These are phyloP conservation scores for Marsdenia floribunda DNA, from an alignment of 257 asterid genomes.

Conservation along the genomic window DNA sequence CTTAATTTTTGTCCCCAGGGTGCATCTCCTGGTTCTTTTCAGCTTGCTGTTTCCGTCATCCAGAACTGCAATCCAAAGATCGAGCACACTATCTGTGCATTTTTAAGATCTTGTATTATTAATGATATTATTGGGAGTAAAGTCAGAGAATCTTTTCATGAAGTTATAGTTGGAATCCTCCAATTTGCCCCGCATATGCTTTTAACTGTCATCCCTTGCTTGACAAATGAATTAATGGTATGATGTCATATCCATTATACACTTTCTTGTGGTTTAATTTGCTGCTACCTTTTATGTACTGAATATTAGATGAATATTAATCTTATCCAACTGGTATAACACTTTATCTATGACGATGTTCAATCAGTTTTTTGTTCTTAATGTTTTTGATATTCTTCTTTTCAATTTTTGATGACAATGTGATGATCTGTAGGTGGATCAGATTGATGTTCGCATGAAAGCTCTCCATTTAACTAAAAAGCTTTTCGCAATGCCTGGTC, in stretches of 20 bases:
- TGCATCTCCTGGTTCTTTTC: slow-evolving; percentile 47
- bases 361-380: slow-evolving; percentile 5
- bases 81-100: slow-evolving; percentile 43
- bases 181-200: slow-evolving; percentile 69
- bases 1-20: slow-evolving; percentile 45
- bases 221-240: slow-evolving; percentile 73
- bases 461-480: slow-evolving; percentile 60
- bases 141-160: slow-evolving; percentile 74
- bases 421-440: slow-evolving; percentile 69
- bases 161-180: slow-evolving; percentile 59
- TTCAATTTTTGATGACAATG: slow-evolving; percentile 19
- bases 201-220: slow-evolving; percentile 64
- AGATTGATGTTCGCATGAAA: slow-evolving; percentile 89
- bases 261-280: slow-evolving; percentile 12
- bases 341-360: background rate
- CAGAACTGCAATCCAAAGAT: slow-evolving; percentile 51
- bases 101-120: slow-evolving; percentile 72
- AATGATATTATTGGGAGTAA: slow-evolving; percentile 59
- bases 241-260: slow-evolving; percentile 27
- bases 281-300: slow-evolving; percentile 6
- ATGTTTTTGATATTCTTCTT: slow-evolving; percentile 17
- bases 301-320: background rate
- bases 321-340: slow-evolving; percentile 1
- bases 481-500: slow-evolving; percentile 59
- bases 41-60: slow-evolving; percentile 63